Base-by-base conservation (phyloP, 202 grass and related monocot genomes). In the Dendrocalamus latiflorus region DNA sequence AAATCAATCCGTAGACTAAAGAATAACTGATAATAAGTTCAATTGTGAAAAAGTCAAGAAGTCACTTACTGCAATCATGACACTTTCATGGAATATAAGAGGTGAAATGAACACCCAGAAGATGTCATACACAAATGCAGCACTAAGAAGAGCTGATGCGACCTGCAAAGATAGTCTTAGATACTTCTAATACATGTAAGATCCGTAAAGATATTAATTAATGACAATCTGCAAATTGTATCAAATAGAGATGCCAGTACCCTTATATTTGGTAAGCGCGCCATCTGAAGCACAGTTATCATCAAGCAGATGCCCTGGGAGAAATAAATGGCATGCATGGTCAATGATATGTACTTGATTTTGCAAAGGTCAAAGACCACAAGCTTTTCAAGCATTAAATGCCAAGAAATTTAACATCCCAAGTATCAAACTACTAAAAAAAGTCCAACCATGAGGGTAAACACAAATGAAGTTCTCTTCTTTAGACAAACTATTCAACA, bases 91-190 rank as follows among this genome's bases (percentile, higher is more conserved):
- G 89, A 98, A 98, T 90, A 98, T 87, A 70, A 98, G 89, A 76
- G 95, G 95, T 63, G 95, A 98, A 83, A 98, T 88, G 84, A 98
- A 98, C 67, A 98, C 95, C 95, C 95, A 98, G 81, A 98, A 98
- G 65, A 98, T 90, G 70, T 98, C 95, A 68, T 98, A 98, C 67
- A 93, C 90, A 90, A 98, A 98, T 59, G 95, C 95, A 86, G 91
- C 81, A 81, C 87, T 83, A 70, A 98, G 90, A 90, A 98, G 92
- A 85, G 91, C 85, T 87, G 95, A 91, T 83, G 95, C 95, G 68
- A 95, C 95, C 95, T 98, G 89, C 81, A 77, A 87, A 89, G 41
- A 85, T 83, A 62, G 4, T 48, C 58, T 75, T 56, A 84, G 71
- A 80, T 74, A 86, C 21, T 80, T 59, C 70, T 74, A 61, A 74